phyloP scores from a whole-genome alignment of 257 asterid genomes.

The Nicotiana noctiflora region DNA sequence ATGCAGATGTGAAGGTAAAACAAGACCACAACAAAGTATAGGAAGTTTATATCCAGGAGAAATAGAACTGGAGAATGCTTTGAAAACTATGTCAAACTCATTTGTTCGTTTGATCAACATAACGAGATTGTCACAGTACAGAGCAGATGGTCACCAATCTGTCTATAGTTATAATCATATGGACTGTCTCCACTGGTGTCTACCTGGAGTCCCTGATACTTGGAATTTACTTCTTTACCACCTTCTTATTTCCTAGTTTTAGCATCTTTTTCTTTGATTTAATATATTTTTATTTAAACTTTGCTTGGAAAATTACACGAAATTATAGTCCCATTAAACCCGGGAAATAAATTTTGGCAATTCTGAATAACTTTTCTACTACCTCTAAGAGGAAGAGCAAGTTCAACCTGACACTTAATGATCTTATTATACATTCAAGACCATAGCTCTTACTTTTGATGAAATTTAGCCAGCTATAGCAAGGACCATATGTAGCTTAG shows the following conservation, averaged over 20 bases:
- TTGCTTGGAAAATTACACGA: no score
- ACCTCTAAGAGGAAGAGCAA: no score
- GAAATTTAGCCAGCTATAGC: no score
- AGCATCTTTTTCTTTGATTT: neutral
- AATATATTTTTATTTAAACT: no score
- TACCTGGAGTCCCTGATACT: conserved; percentile 30
- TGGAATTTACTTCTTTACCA: conserved; percentile 22
- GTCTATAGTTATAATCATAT: neutral
- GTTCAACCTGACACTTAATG: no score
- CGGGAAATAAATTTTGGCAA: no score
- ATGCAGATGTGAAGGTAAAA: conserved; percentile 9
- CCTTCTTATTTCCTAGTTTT: neutral
- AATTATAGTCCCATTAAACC: no score
- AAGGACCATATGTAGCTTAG: no score
- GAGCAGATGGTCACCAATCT: conserved; percentile 28
- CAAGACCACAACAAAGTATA: neutral
- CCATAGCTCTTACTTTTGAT: no score
- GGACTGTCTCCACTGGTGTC: conserved; percentile 33
- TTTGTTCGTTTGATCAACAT: conserved; percentile 18
- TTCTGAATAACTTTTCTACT: no score
- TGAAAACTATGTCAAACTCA: conserved; percentile 16
- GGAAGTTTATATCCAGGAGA: conserved; percentile 10
- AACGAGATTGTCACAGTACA: conserved; percentile 19
- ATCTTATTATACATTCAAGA: no score
- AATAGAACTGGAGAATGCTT: conserved; percentile 14